Base-by-base conservation (phyloP, 257 asterid genomes). In the Rubia yunnanensis region DNA sequence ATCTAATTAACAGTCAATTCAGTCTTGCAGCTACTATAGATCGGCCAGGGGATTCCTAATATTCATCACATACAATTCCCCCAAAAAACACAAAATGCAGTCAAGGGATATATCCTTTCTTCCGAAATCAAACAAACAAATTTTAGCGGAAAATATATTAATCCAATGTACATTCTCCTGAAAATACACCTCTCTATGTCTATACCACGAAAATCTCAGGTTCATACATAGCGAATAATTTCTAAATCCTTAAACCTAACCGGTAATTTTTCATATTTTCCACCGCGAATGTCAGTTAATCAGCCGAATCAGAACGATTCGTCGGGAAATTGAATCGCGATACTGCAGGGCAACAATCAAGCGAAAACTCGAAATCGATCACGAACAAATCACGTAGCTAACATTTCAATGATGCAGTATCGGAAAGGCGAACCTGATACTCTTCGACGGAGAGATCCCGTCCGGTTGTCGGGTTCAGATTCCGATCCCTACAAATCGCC, bases 341-440 rank as follows among this genome's bases (percentile, higher is more conserved):
- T 36, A 61, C 6, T 27, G 10, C 13, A 14, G 5, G 11, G 26
- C 10, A 38, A 41, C 18, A 14, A 11, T 11, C 1, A 38, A 23
- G 17, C 55, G 5, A 8, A 60, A 17, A 30, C 41, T 0, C 22
- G 5, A 68, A 59, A 27, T 58, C 66, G 64, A 69, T 7, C 1
- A 31, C 2, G 11, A 34, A 27, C 6, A 24, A 53, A 67, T 4
- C 15, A 9, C 14, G 38, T 5, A 17, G n/a, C 23, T 23, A 60
- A 27, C 7, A 50, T 13, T 35, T 17, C 5, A 9, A 66, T n/a
- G 8, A 52, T 34, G 14, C 52, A 53, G 61, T 23, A 24, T 3
- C 38, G 63, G 67, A 52, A 9, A 2, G n/a, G 17, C 63, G 34
- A 61, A 70, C 63, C 68, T 35, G 63, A 34, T 27, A 60, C 34